Base-by-base conservation (phyloP, 2,329 filamentous ascomycete genomes). In the Epicoccum sorghinum region DNA sequence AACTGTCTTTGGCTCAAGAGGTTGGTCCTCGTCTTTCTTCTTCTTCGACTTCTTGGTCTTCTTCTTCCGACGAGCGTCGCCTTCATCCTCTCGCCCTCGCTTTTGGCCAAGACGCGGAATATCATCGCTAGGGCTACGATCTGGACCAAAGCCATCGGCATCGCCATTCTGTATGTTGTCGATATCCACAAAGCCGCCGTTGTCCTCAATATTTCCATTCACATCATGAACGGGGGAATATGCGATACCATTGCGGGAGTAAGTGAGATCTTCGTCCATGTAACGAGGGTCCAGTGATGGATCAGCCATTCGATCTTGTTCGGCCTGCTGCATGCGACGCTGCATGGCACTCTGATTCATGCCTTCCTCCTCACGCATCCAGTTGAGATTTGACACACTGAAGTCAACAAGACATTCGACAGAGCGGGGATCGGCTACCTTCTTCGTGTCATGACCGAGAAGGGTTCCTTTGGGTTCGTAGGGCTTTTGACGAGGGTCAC, bases 361-460 rank as follows among this genome's bases (percentile, higher is more conserved):
- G 62, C 67, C 71, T 30, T 77, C 76, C 14, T 79, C 74, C 27
- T 86, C 86, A 47, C 84, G 83, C 42, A 98, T 78, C 91, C 92
- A 97, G 37, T 83, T 84, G 24, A 96, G 79, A 71, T 99, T 99
- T 47, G 96, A 93, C 36, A 90, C 82, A 24, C 90, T 87, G 74
- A 97, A 97, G 70, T 98, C 92, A 7, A 98, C 91, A 22, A 98
- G 82, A 23, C 87, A 88, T 73, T 98, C 93, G 5, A 96, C 86
- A 67, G 93, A 97, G 56, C 95, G 87, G 46, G 90, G 89, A 75
- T 99, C 95, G 2, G 95, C 93, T 43, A 98, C 87, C 30, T 89
- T 89, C 48, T 87, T 89, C 0, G 95, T 99, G 63, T 98, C 92
- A 66, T 97, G 92, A 0, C 95, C 95, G 2, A 98, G 83, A 1